A percentile compares a stretch with the other conserved stretches of the same genome.
Evolutionary conservation across 495 filamentous ascomycete genomes (phyloP).

Genomic region (Thermochaetoides thermophila): DNA sequence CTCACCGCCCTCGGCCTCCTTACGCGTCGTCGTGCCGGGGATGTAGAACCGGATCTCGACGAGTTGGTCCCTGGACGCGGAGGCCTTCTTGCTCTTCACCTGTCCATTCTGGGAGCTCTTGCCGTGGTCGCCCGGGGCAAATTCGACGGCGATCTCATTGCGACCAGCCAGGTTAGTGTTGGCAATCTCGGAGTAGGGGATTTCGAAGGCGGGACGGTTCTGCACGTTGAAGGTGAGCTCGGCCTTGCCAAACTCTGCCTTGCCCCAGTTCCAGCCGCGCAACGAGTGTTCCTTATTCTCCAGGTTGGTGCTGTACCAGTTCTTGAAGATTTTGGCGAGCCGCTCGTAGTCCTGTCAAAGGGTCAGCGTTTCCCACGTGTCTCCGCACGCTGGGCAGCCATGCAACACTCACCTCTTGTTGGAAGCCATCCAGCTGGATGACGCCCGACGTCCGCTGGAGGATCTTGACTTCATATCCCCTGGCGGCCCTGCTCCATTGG

Average conservation of each 20-base stretch:
- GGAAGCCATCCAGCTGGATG: conserved; percentile 89
- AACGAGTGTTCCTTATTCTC: conserved; percentile 87
- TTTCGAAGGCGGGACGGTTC: conserved; percentile 92
- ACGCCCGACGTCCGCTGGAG: conserved; percentile 67
- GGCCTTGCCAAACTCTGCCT: conserved; percentile 88
- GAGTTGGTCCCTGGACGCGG: conserved; percentile 77
- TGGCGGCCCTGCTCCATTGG: conserved; percentile 90
- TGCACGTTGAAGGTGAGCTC: conserved; percentile 94
- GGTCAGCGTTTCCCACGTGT: conserved; percentile 1
- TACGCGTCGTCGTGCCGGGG: conserved; percentile 76
- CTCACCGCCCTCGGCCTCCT: conserved; percentile 63
- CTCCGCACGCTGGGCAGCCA: not conserved
- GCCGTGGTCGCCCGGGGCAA: conserved; percentile 51
- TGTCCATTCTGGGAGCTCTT: conserved; percentile 62
- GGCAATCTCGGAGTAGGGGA: conserved; percentile 92
- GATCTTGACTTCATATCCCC: conserved; percentile 87
- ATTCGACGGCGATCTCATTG: conserved; percentile 95
- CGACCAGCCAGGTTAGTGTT: conserved; percentile 97
- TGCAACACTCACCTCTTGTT: conserved; percentile 52
- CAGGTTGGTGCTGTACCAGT: conserved; percentile 87
- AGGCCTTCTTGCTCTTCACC: conserved; percentile 74
- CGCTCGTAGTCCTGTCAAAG: conserved; percentile 68
- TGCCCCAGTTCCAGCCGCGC: conserved; percentile 99
- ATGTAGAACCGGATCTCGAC: conserved; percentile 99
- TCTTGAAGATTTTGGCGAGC: conserved; percentile 77